Base-by-base conservation (phyloP, 192 early-diverging fungal species). In the Gigaspora rosea region DNA sequence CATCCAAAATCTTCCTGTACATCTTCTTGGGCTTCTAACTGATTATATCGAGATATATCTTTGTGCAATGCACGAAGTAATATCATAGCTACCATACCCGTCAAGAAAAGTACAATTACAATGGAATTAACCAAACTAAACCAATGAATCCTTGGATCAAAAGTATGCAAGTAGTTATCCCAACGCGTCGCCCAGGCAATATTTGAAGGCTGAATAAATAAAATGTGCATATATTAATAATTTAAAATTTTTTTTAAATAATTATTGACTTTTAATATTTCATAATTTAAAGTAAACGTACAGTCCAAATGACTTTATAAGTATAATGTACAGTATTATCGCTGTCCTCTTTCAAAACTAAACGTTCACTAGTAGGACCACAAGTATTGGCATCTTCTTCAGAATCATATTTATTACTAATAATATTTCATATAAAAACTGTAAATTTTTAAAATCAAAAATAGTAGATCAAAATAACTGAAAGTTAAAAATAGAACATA, bases 1-100 rank as follows among this genome's bases (percentile, higher is more conserved):
- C 97, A 98, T 4, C 97, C 97, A 90, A 94, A 97, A 73, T 98
- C 97, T 73, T 98, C 97, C 74, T 92, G 92, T 41, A 93, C 82
- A 77, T 93, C 90, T 74, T 94, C 91, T 68, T 89, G 86, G 0
- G 86, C 86, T 58, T 89, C 88, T 47, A 85, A 77, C 16, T 82
- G 82, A 76, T 98, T 95, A 81, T 98, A 98, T 22, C 97, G 91
- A 13, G 95, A 91, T 83, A 94, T 95, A 82, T 98, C 97, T 78
- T 93, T 92, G 83, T 92, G 92, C 63, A 98, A 84, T 22, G 96
- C 92, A 27, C 97, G 90, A 56, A 95, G 79, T 56, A 98, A 84
- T 71, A 98, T 94, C 81, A 96, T 90, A 12, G 90, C 92, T 4
- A 98, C 95, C 89, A 97, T 91, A 15, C 94, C 95, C 15, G 91